These are phyloP conservation scores for Atkinsonella texensis DNA, from an alignment of 2,329 filamentous ascomycete species.

Conservation along the genomic window DNA sequence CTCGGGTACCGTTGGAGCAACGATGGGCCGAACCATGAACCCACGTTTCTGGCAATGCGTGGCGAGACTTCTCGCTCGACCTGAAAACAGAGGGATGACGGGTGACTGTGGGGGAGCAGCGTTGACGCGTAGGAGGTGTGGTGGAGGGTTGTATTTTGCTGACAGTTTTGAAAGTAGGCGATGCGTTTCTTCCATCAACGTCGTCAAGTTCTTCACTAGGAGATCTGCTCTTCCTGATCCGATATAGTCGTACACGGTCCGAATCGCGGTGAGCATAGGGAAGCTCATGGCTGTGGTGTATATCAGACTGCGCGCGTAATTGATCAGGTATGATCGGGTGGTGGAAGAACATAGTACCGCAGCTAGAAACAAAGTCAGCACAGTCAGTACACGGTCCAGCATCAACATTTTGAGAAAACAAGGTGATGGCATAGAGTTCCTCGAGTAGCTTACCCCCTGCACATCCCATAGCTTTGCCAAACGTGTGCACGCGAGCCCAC, in stretches of 20 bases:
- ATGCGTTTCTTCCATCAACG: constrained; percentile 27
- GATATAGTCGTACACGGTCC: constrained; percentile 46
- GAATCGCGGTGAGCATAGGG: constrained; percentile 46
- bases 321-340: constrained; percentile 54
- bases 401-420: not conserved
- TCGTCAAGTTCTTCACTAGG: constrained; percentile 20
- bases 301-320: constrained; percentile 64
- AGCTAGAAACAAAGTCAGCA: constrained; percentile 9
- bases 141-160: constrained; percentile 5
- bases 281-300: constrained; percentile 61
- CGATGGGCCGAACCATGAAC: constrained; percentile 51
- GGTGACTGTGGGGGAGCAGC: constrained; percentile 37
- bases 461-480: constrained; percentile 56
- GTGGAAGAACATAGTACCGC: constrained; percentile 50
- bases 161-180: constrained; percentile 29
- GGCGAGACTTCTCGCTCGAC: constrained; percentile 45
- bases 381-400: constrained; percentile 4
- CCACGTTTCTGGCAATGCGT: constrained; percentile 45
- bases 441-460: constrained; percentile 46
- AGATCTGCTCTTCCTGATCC: constrained; percentile 32
- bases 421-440: too few species aligned
- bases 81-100: constrained; percentile 51
- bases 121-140: constrained; percentile 23
- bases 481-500: constrained; percentile 50
- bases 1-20: constrained; percentile 53